phyloP scores from a whole-genome alignment of 257 asterid genomes.

The Gentiana straminea region DNA sequence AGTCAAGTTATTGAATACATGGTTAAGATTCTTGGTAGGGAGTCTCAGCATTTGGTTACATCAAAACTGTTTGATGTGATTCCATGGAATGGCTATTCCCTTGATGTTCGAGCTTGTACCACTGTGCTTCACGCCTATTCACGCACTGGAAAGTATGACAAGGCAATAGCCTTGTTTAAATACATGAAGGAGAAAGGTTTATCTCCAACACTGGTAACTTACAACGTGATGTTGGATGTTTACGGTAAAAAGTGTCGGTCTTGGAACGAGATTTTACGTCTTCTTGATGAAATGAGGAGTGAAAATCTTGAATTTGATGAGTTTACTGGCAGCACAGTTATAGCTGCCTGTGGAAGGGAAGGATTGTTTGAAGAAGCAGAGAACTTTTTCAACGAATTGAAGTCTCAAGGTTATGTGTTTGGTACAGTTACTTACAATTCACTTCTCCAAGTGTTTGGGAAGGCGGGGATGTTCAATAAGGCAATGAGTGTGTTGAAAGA shows the following conservation, averaged over 20 bases:
- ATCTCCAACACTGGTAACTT: conserved; percentile 62
- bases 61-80: conserved; percentile 74
- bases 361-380: conserved; percentile 84
- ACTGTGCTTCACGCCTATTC: conserved; percentile 72
- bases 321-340: conserved; percentile 92
- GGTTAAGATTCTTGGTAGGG: conserved; percentile 81
- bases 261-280: conserved; percentile 54
- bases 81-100: conserved; percentile 41
- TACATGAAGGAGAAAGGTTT: conserved; percentile 54
- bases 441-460: conserved; percentile 82
- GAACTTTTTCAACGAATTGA: conserved; percentile 56
- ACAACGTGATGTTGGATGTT: conserved; percentile 92
- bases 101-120: conserved; percentile 84
- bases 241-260: conserved; percentile 82
- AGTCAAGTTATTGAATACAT: conserved; percentile 68
- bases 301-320: conserved; percentile 72
- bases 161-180: conserved; percentile 59
- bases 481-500: conserved; percentile 70
- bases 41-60: conserved; percentile 62
- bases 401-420: conserved; percentile 57
- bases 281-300: conserved; percentile 71
- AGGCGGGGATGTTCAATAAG: conserved; percentile 71
- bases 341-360: conserved; percentile 90
- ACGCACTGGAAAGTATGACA: conserved; percentile 72
- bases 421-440: conserved; percentile 83